These are phyloP conservation scores for Fusarium globosum DNA, from an alignment of 2,329 filamentous ascomycete genomes.

Conservation along the genomic window DNA sequence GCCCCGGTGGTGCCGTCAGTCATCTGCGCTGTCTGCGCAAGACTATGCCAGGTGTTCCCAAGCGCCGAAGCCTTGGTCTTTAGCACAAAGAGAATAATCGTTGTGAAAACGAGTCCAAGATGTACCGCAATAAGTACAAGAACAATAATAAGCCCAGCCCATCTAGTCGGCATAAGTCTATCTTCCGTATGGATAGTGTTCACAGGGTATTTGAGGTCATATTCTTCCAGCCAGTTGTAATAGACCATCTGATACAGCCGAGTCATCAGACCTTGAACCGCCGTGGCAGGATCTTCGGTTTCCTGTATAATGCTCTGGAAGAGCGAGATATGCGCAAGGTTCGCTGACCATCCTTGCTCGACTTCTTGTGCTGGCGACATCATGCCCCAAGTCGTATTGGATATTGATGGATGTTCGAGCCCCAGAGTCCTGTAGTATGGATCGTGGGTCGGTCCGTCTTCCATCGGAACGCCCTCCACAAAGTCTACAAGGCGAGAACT, in stretches of 20 bases:
- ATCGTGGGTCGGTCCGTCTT: background rate
- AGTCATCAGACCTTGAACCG: background rate
- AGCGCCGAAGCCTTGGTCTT: background rate
- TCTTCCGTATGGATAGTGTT: background rate
- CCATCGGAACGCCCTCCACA: background rate
- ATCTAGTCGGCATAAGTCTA: background rate
- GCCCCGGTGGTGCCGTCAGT: background rate
- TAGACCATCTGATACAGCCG: background rate
- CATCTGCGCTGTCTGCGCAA: background rate
- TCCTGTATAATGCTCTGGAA: background rate
- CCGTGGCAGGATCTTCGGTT: background rate
- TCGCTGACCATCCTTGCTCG: background rate
- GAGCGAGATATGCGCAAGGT: background rate
- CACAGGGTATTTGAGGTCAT: background rate
- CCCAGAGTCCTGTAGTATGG: background rate
- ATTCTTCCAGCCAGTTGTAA: background rate
- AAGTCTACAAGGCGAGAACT: background rate
- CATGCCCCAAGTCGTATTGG: background rate
- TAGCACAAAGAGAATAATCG: background rate
- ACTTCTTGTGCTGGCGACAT: background rate
- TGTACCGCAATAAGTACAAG: background rate
- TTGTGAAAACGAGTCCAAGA: background rate
- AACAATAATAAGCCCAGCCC: background rate
- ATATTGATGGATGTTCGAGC: background rate
- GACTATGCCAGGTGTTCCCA: background rate